Evolutionary conservation across 495 filamentous ascomycete genomes (phyloP), one percentile per base, ranked within the genome.

Genomic region (Penicillium maclennaniae): DNA sequence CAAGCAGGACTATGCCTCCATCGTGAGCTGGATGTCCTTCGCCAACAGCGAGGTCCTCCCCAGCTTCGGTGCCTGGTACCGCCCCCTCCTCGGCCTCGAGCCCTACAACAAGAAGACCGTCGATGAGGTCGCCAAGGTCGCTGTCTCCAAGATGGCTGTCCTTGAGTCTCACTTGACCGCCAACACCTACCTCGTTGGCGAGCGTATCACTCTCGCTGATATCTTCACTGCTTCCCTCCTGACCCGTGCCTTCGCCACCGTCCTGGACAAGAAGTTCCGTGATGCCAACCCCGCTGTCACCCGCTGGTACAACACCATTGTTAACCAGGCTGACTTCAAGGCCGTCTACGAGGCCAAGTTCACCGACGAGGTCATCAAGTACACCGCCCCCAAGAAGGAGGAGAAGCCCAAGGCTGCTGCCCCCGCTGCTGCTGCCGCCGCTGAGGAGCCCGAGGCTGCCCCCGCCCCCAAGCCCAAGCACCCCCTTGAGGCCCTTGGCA

Each of bases 1-100:
- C 77, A 99, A 99, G 87, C 91, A 97, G 78, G 93, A 99, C 82
- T 92, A 92, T 74, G 93, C 93, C 64, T 92, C 92, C 60, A 97
- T 99, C 77, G 80, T 99, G 69, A 86, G 86, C 67, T 97, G 92
- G 92, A 86, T 95, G 87, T 96, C 92, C 42, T 95, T 84, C 74
- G 84, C 83, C 81, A 96, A 96, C 82, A 55, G 74, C 55, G 95
- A 97, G 76, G 67, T 96, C 58, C 82, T 96, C 56, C 74, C 85
- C 54, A 64, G 74, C 56, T 74, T 97, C 50, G 88, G 81, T 72
- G 77, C 67, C 60, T 97, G 91, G 91, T 95, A 88, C 83, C 86
- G 87, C 65, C 95, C 93, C 51, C 84, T 97, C 57, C 60, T 89
- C 46, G 92, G 93, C 64, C 74, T 80, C 62, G 84, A 86, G 60